These are phyloP conservation scores for Adansonia rubrostipa DNA, from an alignment of 441 rosid species.

Conservation along the genomic window DNA sequence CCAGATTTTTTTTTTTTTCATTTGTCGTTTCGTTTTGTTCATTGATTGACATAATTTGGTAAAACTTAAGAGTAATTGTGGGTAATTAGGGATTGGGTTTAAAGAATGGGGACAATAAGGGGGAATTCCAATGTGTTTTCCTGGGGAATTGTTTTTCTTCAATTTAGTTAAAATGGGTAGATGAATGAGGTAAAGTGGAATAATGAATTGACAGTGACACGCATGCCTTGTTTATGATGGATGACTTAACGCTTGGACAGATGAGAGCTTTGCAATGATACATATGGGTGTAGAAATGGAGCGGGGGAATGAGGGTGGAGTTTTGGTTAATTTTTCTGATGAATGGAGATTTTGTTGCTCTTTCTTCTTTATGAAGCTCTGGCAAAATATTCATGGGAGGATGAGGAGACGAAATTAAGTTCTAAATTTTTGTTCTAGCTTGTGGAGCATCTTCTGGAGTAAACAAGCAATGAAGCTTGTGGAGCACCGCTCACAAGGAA, in stretches of 20 bases:
- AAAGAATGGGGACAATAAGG: no score
- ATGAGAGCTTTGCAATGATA: conserved; percentile 57
- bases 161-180: no score
- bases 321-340: conserved; percentile 38
- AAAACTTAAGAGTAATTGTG: no score
- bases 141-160: no score
- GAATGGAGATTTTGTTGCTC: conserved; percentile 64
- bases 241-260: conserved; percentile 94
- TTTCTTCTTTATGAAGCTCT: conserved; percentile 58
- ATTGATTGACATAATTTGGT: no score
- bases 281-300: no score
- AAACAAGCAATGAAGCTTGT: conserved; percentile 88
- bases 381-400: conserved; percentile 56
- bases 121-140: no score
- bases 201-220: conserved; percentile 62
- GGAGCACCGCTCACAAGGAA: conserved; percentile 92
- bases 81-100: no score
- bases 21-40: background rate
- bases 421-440: conserved; percentile 71
- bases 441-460: conserved; percentile 87
- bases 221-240: conserved; percentile 97
- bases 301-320: background rate
- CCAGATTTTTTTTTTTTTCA: background rate
- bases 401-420: conserved; percentile 62
- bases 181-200: no score